Percentiles rank a stretch among this genome's conserved stretches.
phyloP scores from a whole-genome alignment of 73 alveolate genomes.

The Urostyla sp. region DNA sequence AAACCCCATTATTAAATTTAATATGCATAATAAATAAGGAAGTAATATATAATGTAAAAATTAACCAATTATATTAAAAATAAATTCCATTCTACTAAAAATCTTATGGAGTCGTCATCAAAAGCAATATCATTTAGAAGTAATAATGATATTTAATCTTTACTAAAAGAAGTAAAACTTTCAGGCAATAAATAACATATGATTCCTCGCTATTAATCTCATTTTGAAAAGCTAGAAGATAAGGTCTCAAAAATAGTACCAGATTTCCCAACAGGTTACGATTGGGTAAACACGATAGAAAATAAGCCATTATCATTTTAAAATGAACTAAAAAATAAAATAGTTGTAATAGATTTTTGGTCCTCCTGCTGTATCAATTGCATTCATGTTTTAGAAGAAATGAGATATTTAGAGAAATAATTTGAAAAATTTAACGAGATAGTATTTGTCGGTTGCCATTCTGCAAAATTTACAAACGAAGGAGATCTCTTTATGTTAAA shows the following conservation, averaged over 20 bases:
- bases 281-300: constrained; percentile 54
- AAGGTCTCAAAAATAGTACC: constrained; percentile 40
- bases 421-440: constrained; percentile 16
- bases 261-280: constrained; percentile 47
- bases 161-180: no score
- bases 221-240: constrained; percentile 3
- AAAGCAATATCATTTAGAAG: no score
- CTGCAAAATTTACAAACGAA: constrained; percentile 56
- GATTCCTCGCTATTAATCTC: background rate
- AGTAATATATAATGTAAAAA: no score
- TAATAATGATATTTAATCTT: no score
- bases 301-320: background rate
- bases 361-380: constrained; percentile 63
- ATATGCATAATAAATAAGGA: no score
- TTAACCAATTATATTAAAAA: no score
- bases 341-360: constrained; percentile 59
- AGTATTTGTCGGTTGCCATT: constrained; percentile 61
- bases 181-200: no score
- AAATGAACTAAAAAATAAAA: constrained; percentile 28
- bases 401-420: constrained; percentile 25
- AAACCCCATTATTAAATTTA: no score
- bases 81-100: no score
- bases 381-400: constrained; percentile 52
- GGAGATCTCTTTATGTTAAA: constrained; percentile 45
- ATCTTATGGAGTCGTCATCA: no score